Evolutionary conservation across 768 basidiomycete species (phyloP).

Genomic region (Calocybe indica): DNA sequence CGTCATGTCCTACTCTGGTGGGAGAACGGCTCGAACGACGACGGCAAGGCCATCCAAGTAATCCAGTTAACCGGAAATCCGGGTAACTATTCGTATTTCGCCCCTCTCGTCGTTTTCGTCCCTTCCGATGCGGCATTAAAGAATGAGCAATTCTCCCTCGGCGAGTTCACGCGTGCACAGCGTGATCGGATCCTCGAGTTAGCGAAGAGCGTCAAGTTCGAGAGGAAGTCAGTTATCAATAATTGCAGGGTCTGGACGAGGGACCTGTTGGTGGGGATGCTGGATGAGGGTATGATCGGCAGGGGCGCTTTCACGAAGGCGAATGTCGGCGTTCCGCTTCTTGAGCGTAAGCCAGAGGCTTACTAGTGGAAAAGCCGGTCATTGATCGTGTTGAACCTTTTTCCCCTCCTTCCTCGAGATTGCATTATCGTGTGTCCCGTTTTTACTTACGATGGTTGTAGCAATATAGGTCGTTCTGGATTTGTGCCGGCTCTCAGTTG

Average conservation of each 20-base stretch:
- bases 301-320: neutral
- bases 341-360: neutral
- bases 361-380: too few relatives aligned
- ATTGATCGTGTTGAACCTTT: too few relatives aligned
- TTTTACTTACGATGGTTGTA: too few relatives aligned
- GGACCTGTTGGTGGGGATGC: neutral
- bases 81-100: slow-evolving; percentile 2
- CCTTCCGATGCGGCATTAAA: neutral
- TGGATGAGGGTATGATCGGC: neutral
- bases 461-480: too few relatives aligned
- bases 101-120: neutral
- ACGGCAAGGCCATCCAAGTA: neutral
- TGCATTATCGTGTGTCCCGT: too few relatives aligned
- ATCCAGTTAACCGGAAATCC: slow-evolving; percentile 2
- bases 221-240: slow-evolving; percentile 1
- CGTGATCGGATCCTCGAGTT: slow-evolving; percentile 2
- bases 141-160: neutral
- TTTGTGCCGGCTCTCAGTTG: too few relatives aligned
- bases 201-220: slow-evolving; percentile 1
- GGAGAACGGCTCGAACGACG: neutral
- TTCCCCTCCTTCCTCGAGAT: too few relatives aligned
- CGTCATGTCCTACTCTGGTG: slow-evolving; percentile 4
- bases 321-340: neutral
- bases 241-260: slow-evolving; percentile 1
- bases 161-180: slow-evolving; percentile 1